Base-by-base conservation (phyloP, 768 basidiomycete genomes). In the Suillus discolor region DNA sequence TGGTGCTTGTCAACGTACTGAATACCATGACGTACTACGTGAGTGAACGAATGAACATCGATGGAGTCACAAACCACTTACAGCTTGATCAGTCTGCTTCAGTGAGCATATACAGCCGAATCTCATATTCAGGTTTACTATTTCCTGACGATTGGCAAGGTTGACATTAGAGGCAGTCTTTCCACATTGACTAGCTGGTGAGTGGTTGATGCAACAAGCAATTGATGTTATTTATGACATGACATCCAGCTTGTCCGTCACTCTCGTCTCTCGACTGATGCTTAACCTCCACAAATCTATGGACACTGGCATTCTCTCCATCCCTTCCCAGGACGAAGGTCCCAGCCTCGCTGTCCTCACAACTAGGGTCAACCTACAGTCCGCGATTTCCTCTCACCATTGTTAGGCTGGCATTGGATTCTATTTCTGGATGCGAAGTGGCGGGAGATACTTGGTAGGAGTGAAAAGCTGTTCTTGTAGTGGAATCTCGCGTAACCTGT, bases 231-330 rank as follows among this genome's bases (percentile, higher is more conserved):
- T 53, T 7, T 42, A 36, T 39, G 1, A 7, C 41, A 28, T 28
- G 15, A 18, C 51, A 28, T 44, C 15, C 49, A 85, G 85, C 67
- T 74, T 85, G 16, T 83, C 85, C 6, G 78, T 85, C 8, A 81
- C 79, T 2, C 79, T 86, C 80, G 81, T 86, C 74, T 85, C 84
- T 16, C 84, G 85, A 13, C 78, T 87, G 3, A 84, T 86, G 79
- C 80, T 87, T 49, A 87, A 87, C 71, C 79, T 87, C 2, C 82
- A 86, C 69, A 72, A 79, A 72, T 79, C 73, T 23, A 80, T 80
- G 6, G 47, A 66, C 28, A 1, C 16, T 4, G 65, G 65, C 2
- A 63, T 68, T 15, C 45, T 45, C 31, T 65, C 67, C n/a, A 38
- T 34, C 20, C 11, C 54, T n/a, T 6, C 54, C 31, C 54, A 1